Evolutionary conservation across 139 green algal genomes (phyloP).

Genomic region (Microglena sp.): DNA sequence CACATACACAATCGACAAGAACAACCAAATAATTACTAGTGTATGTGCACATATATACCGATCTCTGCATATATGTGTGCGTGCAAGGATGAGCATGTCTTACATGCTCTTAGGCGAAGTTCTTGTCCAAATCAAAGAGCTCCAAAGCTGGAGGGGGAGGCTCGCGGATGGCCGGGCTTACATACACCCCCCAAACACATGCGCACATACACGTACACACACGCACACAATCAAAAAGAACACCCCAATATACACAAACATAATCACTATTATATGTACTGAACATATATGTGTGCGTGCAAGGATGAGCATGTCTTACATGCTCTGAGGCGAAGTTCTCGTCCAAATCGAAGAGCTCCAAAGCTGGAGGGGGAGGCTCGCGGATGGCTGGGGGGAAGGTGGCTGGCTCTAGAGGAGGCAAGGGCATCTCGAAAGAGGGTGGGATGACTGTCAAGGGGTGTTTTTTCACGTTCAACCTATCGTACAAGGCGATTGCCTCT

Average conservation of each 20-base stretch:
- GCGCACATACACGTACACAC: neutral
- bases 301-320: constrained; percentile 14
- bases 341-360: constrained; percentile 85
- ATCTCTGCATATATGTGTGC: neutral
- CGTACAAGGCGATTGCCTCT: constrained; percentile 47
- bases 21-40: neutral
- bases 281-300: neutral
- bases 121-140: constrained; percentile 81
- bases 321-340: constrained; percentile 61
- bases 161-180: constrained; percentile 59
- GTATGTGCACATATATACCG: no score
- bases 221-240: neutral
- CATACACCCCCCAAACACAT: neutral
- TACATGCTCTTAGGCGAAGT: constrained; percentile 55
- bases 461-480: constrained; percentile 57
- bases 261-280: neutral
- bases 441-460: constrained; percentile 56
- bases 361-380: constrained; percentile 60
- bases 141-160: constrained; percentile 66
- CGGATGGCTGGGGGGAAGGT: constrained; percentile 65
- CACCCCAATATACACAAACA: neutral
- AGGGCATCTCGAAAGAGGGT: constrained; percentile 67
- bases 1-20: neutral
- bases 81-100: neutral
- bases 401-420: constrained; percentile 67